Evolutionary conservation across 2,329 filamentous ascomycete species (phyloP).

Genomic region (Aspergillus vadensis): DNA sequence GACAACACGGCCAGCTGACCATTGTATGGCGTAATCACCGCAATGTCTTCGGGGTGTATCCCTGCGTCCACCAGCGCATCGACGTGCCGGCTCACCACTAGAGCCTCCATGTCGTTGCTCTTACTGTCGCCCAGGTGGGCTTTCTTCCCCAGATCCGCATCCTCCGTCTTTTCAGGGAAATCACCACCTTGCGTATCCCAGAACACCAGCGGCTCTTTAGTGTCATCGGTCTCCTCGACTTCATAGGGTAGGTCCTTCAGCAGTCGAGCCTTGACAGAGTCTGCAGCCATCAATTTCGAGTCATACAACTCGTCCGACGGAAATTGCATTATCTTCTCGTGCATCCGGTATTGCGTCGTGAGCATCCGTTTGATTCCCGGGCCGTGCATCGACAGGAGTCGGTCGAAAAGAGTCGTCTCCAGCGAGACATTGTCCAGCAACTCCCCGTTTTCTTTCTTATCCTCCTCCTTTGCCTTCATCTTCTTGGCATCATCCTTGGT

Average conservation of each 20-base stretch:
- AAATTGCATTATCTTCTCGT: slow-evolving; percentile 92
- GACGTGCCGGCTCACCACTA: slow-evolving; percentile 78
- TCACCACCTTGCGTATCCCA: slow-evolving; percentile 96
- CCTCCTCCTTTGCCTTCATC: slow-evolving; percentile 47
- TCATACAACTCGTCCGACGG: slow-evolving; percentile 89
- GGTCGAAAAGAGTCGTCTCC: slow-evolving; percentile 90
- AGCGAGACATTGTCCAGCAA: slow-evolving; percentile 60
- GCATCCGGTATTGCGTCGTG: slow-evolving; percentile 97
- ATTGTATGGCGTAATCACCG: slow-evolving; percentile 94
- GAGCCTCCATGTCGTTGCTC: slow-evolving; percentile 88
- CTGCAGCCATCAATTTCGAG: slow-evolving; percentile 75
- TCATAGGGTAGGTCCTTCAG: slow-evolving; percentile 77
- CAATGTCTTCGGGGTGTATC: slow-evolving; percentile 79
- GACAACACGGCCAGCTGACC: slow-evolving; percentile 83
- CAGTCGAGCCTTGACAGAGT: slow-evolving; percentile 72
- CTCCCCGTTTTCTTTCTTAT: slow-evolving; percentile 38
- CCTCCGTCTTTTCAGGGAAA: slow-evolving; percentile 80
- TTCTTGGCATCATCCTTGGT: slow-evolving; percentile 49
- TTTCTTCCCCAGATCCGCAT: slow-evolving; percentile 60
- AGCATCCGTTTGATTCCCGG: slow-evolving; percentile 87
- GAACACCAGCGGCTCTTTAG: slow-evolving; percentile 82
- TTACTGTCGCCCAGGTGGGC: slow-evolving; percentile 72
- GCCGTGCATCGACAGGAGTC: slow-evolving; percentile 80
- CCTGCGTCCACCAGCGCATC: slow-evolving; percentile 74
- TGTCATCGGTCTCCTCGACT: slow-evolving; percentile 81